Evolutionary conservation across 495 filamentous ascomycete genomes (phyloP).

Genomic region (Cercophora sp.): DNA sequence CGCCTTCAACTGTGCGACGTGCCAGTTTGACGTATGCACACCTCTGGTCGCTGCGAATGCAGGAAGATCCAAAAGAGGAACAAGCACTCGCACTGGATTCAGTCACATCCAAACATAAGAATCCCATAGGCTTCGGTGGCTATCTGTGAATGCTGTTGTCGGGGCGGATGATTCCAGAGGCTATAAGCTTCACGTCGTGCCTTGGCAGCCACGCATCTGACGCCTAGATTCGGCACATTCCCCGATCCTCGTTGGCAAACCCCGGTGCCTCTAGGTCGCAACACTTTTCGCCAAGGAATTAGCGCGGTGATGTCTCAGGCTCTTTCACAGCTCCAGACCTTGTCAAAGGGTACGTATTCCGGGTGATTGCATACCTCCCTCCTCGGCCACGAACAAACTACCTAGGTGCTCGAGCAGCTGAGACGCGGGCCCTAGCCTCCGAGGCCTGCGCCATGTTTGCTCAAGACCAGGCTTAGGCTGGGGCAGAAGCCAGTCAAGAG

Average conservation of each 20-base stretch:
- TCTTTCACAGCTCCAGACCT: not conserved
- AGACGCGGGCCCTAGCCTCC: not conserved
- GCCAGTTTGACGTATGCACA: conserved; percentile 2
- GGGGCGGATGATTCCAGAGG: not conserved
- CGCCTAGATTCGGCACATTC: not conserved
- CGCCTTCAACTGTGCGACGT: not conserved
- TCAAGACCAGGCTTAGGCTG: not conserved
- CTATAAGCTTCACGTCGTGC: not conserved
- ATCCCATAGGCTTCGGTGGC: too few species aligned
- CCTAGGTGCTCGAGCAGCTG: not conserved
- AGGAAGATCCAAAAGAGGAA: not conserved
- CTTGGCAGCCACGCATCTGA: not conserved
- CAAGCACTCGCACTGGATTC: not conserved
- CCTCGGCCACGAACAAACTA: not conserved
- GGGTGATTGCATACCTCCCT: not conserved
- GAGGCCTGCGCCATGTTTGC: not conserved
- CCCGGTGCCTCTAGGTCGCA: not conserved
- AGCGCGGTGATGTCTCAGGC: not conserved
- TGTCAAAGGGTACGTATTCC: too few species aligned
- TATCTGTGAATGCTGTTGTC: too few species aligned
- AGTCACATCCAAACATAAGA: not conserved
- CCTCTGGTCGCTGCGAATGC: not conserved
- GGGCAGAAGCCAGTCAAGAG: not conserved
- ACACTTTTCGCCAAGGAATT: not conserved
- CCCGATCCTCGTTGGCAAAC: not conserved